Evolutionary conservation across 208 protist species (phyloP), one percentile per base, ranked within the genome.

Genomic region (Crithidia expoeki): DNA sequence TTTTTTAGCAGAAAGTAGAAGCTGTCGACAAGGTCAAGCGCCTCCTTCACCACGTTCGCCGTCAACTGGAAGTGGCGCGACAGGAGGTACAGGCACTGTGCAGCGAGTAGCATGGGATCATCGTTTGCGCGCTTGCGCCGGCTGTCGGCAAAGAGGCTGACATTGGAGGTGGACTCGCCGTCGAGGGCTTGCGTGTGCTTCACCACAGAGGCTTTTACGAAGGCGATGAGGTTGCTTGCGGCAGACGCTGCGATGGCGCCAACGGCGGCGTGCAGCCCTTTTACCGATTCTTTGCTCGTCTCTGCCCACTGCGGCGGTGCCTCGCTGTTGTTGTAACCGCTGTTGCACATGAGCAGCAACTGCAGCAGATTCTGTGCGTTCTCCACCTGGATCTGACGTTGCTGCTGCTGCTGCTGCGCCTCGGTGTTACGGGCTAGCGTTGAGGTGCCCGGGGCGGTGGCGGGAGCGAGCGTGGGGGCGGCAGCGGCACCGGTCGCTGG

Each of bases 21-120:
- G 5, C 30, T 27, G 14, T 90, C 83, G 14, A 94, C 34, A 1
- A 94, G 44, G 32, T 36, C 71, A 16, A 84, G 79, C 3, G 82
- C 50, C 50, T 88, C 80, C 63, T 84, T 83, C 33, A 96, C 71
- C 50, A 92, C 78, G 27, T 61, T 78, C 58, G 72, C 61, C 33
- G 81, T 74, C 81, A 94, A 81, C 74, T 96, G 92, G 60, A 94
- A 96, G 74, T 96, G 89, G 17, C 89, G 86, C 27, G 92, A 94
- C 51, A 96, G 55, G 14, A 96, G 76, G 36, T 89, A 90, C 4
- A 96, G 74, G 57, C 84, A 93, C 84, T 96, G 89, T 14, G 87
- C 85, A 0, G 86, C 80, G 32, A 93, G 42, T 63, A 96, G 73
- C 55, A 86, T 53, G 2, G 88, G 76, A 44, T 84, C 89, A 50